These are phyloP conservation scores for Panicum hallii DNA, from an alignment of 202 grass and related monocot species.

Conservation along the genomic window DNA sequence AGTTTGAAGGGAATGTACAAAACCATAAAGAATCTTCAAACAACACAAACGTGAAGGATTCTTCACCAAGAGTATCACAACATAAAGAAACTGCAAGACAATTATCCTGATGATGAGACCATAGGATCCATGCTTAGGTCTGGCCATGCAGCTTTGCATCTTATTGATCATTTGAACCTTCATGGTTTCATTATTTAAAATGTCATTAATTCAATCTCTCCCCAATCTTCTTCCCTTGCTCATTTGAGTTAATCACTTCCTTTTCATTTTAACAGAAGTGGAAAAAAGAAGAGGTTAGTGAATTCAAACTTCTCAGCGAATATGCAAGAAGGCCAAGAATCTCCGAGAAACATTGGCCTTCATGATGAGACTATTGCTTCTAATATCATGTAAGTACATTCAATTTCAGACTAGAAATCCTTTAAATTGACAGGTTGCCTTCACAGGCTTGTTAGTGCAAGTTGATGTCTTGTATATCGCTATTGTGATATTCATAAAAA, in stretches of 20 bases:
- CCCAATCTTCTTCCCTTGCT: background rate
- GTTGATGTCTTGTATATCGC: constrained; percentile 6
- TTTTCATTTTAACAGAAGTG: constrained; percentile 39
- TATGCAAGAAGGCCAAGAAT: constrained; percentile 32
- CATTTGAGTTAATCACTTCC: background rate
- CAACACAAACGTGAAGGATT: background rate
- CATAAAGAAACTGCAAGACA: constrained; percentile 33
- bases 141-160: constrained; percentile 39
- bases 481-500: background rate
- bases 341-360: constrained; percentile 1
- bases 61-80: constrained; percentile 13
- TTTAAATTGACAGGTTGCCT: background rate
- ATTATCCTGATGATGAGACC: constrained; percentile 60
- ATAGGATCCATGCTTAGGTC: constrained; percentile 62
- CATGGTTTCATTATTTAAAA: background rate
- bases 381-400: constrained; percentile 47
- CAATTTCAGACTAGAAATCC: background rate
- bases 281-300: constrained; percentile 56
- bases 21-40: constrained; percentile 27
- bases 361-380: constrained; percentile 29
- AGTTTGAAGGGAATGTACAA: constrained; percentile 28
- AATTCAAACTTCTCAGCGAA: constrained; percentile 29
- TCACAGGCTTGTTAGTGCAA: background rate
- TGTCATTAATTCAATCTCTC: background rate
- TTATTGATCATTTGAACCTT: background rate